Conservation (phyloP, 2,329 filamentous ascomycete genomes). For the Calycina marina region DNA sequence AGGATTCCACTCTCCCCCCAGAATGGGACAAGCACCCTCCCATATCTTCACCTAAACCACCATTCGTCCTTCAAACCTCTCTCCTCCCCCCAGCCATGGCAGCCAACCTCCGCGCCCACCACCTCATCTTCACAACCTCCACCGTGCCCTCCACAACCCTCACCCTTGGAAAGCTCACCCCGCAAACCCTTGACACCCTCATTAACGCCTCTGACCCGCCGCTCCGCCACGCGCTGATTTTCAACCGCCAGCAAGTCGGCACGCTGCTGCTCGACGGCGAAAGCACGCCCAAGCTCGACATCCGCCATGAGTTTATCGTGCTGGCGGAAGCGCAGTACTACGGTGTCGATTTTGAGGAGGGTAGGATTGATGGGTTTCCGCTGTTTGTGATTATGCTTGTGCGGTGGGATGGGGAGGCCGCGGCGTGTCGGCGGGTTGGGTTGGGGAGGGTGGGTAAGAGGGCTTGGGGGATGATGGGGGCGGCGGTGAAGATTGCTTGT, state of each 20-base stretch:
- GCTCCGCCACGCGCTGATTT: neutral
- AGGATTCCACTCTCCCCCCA: neutral
- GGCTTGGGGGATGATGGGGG: neutral
- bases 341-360: constrained; percentile 1
- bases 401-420: neutral
- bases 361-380: neutral
- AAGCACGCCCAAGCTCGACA: neutral
- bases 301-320: neutral
- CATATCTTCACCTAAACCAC: neutral
- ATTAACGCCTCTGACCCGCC: neutral
- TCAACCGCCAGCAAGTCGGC: neutral
- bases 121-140: neutral
- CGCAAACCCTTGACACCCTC: neutral
- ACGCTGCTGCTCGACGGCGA: neutral
- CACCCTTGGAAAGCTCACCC: neutral
- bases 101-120: neutral
- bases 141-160: neutral
- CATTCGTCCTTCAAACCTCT: neutral
- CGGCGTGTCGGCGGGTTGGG: neutral
- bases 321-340: constrained; percentile 1
- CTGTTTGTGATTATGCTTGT: neutral
- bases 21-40: constrained; percentile 1
- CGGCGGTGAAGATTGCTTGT: neutral
- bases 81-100: neutral
- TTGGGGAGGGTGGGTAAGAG: neutral